Evolutionary conservation across 2,329 filamentous ascomycete genomes (phyloP).

Genomic region (Alternaria atra): DNA sequence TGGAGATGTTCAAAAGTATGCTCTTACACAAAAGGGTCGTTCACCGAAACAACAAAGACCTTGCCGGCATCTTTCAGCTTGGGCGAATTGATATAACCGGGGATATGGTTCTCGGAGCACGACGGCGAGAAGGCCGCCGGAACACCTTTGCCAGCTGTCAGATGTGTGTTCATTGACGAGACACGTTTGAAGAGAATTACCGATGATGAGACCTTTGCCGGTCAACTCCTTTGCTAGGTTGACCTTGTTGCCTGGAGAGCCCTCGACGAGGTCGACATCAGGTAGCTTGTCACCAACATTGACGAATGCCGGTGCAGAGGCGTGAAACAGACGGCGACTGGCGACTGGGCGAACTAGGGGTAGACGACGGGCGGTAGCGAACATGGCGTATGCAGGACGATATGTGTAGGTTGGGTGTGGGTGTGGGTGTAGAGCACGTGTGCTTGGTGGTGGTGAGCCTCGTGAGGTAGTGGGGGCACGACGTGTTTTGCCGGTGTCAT

Average conservation of each 20-base stretch:
- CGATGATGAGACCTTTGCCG: slow-evolving; percentile 80
- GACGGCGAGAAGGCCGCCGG: slow-evolving; percentile 62
- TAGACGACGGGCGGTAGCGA: slow-evolving; percentile 41
- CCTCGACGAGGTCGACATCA: slow-evolving; percentile 78
- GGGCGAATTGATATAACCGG: slow-evolving; percentile 83
- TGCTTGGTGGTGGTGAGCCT: slow-evolving; percentile 14
- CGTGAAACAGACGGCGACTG: slow-evolving; percentile 65
- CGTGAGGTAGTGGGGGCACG: slow-evolving; percentile 6
- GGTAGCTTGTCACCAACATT: slow-evolving; percentile 83
- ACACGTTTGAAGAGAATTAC: slow-evolving; percentile 29
- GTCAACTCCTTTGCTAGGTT: slow-evolving; percentile 80
- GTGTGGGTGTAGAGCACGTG: slow-evolving; percentile 3
- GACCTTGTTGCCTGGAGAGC: slow-evolving; percentile 90
- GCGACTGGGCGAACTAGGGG: slow-evolving; percentile 32
- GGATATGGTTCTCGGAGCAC: slow-evolving; percentile 77
- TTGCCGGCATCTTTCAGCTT: slow-evolving; percentile 80
- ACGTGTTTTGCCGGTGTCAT: neutral
- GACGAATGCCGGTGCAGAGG: slow-evolving; percentile 69
- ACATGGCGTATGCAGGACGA: slow-evolving; percentile 28
- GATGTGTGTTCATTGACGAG: slow-evolving; percentile 10
- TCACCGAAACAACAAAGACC: slow-evolving; percentile 91
- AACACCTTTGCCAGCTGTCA: slow-evolving; percentile 38
- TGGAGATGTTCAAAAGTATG: neutral
- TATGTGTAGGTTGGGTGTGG: slow-evolving; percentile 10
- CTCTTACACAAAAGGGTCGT: slow-evolving; percentile 90